These are phyloP conservation scores for Brassica nigra DNA, from an alignment of 345 rosid genomes.

Conservation along the genomic window DNA sequence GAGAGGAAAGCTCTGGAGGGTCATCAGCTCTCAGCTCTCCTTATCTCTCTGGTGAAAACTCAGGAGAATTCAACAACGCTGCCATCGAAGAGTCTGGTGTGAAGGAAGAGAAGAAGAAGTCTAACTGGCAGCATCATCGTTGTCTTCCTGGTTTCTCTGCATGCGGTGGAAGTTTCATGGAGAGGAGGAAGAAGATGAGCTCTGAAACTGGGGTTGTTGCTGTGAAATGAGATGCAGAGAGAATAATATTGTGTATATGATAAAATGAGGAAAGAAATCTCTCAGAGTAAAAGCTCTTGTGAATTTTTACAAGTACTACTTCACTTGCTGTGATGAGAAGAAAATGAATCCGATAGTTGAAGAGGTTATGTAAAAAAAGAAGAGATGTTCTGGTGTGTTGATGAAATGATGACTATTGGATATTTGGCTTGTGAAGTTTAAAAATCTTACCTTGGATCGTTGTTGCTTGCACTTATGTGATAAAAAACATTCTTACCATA, in stretches of 20 bases:
- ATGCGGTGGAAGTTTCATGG: constrained; percentile 55
- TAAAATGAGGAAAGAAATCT: constrained; percentile 19
- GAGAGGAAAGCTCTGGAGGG: constrained; percentile 37
- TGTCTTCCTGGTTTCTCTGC: constrained; percentile 82
- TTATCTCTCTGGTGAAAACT: constrained; percentile 53
- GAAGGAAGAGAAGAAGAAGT: constrained; percentile 53
- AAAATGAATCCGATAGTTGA: constrained; percentile 20
- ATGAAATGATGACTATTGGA: not conserved
- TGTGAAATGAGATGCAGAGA: constrained; percentile 41
- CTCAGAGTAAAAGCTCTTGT: constrained; percentile 31
- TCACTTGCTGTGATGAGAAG: constrained; percentile 25
- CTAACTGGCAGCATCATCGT: constrained; percentile 49
- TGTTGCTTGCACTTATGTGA: not conserved
- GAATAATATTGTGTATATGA: constrained; percentile 24
- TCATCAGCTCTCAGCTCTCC: constrained; percentile 52
- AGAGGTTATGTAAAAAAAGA: constrained; percentile 19
- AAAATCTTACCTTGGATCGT: not conserved
- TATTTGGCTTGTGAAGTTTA: constrained; percentile 9
- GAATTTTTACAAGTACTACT: constrained; percentile 14
- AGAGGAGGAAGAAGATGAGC: constrained; percentile 76
- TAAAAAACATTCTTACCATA: constrained; percentile 1
- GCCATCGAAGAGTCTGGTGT: constrained; percentile 43
- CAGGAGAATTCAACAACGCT: constrained; percentile 47
- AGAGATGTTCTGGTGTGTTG: constrained; percentile 25
- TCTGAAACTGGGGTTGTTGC: constrained; percentile 44